These are phyloP conservation scores for Stylonectria norvegica DNA, from an alignment of 2,329 filamentous ascomycete species.

Conservation along the genomic window DNA sequence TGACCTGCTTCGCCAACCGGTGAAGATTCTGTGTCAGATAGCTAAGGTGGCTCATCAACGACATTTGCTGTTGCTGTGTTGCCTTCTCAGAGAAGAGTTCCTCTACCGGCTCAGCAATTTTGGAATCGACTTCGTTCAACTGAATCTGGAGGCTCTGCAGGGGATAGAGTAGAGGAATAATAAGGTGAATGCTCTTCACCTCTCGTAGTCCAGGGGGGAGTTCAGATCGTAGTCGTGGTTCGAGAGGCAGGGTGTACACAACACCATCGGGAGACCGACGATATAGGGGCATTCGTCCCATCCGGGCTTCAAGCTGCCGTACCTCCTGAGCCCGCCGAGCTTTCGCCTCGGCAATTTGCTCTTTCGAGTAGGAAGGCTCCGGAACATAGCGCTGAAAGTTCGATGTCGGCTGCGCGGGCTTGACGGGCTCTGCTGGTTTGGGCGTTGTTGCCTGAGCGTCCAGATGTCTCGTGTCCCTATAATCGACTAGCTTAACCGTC, in stretches of 20 bases:
- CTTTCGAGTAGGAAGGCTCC: conserved; percentile 50
- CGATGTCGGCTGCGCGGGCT: conserved; percentile 10
- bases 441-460: conserved; percentile 20
- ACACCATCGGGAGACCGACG: conserved; percentile 67
- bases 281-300: conserved; percentile 65
- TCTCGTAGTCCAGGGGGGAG: conserved; percentile 59
- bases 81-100: conserved; percentile 60
- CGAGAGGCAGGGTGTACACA: conserved; percentile 67
- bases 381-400: conserved; percentile 34
- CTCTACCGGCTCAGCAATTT: conserved; percentile 61
- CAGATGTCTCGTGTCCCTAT: conserved; percentile 53
- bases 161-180: conserved; percentile 69
- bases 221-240: conserved; percentile 57
- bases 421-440: conserved; percentile 1
- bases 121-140: conserved; percentile 59
- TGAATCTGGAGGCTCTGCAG: conserved; percentile 64
- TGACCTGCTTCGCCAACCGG: conserved; percentile 55
- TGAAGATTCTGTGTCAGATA: conserved; percentile 71
- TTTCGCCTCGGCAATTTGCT: conserved; percentile 61
- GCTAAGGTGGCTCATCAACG: conserved; percentile 71
- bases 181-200: conserved; percentile 62
- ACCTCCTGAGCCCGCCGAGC: conserved; percentile 62
- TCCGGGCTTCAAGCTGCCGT: conserved; percentile 70
- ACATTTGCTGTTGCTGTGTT: conserved; percentile 55
- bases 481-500: conserved; percentile 65